Base-by-base conservation (phyloP, 768 basidiomycete species). In the Serendipita indica region DNA sequence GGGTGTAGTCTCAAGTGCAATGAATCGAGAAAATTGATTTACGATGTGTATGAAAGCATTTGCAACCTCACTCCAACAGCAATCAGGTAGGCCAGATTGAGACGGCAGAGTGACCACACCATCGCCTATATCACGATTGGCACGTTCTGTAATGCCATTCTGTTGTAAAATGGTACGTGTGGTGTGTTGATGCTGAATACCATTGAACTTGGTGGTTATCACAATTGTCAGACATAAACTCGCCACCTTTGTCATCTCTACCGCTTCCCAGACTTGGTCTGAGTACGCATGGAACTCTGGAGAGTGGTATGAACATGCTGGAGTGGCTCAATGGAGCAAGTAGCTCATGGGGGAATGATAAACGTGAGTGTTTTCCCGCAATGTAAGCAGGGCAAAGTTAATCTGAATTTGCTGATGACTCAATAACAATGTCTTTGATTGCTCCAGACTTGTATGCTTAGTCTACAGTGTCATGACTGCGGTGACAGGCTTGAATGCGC, bases 201-300 rank as follows among this genome's bases (percentile, higher is more conserved):
- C 65, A 33, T 58, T 18, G 13, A 39, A 33, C 4, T 18, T 32
- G 20, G 58, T 22, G 58, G 34, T 14, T 10, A 27, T 30, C 39
- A 12, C 30, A 62, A 1, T 45, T 28, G 10, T 43, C 7, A 3
- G 60, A 63, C 52, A 69, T 71, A 63, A 66, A 73, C 58, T 73
- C 71, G 1, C 70, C 72, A 2, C 70, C 73, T 46, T 71, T 67
- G 64, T 74, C 70, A 57, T 69, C 64, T 20, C 67, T 60, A 61
- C 37, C 39, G 13, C 33, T 60, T 49, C 30, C 61, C 59, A 32
- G 33, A 14, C 22, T n/a, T 16, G 12, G 61, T 60, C 7, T 30
- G 16, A 25, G 35, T 32, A 3, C 16, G 52, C 10, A 57, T 18
- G 25, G 60, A 60, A 2, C 60, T 56, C 25, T 57, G 49, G 10